Conservation (phyloP, 345 rosid genomes). For the Eucalyptus erythrocorys region DNA sequence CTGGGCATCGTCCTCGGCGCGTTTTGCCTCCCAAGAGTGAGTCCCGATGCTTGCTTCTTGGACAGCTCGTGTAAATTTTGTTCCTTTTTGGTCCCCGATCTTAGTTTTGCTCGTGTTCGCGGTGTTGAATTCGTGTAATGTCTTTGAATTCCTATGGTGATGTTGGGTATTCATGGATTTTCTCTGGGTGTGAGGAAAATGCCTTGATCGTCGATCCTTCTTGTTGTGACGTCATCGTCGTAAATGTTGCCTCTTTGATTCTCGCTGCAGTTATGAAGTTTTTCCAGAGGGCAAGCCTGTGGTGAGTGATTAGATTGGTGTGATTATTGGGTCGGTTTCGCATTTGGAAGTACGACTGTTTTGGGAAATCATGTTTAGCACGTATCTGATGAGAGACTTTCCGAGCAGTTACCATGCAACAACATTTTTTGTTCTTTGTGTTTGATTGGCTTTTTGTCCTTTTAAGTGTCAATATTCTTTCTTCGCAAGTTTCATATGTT, state of each 20-base stretch:
- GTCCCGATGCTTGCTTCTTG: neutral
- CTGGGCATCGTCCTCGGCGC: constrained; percentile 21
- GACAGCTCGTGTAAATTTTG: neutral
- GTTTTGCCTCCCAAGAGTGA: constrained; percentile 76
- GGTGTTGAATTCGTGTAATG: neutral
- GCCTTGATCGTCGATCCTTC: neutral
- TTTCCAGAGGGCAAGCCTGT: neutral
- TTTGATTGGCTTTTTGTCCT: neutral
- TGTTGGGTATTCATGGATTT: neutral
- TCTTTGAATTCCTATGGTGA: neutral
- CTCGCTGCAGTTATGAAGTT: neutral
- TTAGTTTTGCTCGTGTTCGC: neutral
- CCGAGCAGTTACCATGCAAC: neutral
- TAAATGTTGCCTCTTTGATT: neutral
- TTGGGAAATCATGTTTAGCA: neutral
- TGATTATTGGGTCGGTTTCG: neutral
- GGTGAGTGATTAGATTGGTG: neutral
- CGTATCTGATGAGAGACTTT: neutral
- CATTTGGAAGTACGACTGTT: neutral
- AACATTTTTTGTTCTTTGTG: neutral
- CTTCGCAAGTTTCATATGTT: neutral
- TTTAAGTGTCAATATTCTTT: neutral
- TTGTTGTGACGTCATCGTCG: neutral
- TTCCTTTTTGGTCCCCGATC: neutral
- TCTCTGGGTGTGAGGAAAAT: neutral